A percentile compares a stretch with the other conserved stretches of the same genome.
phyloP scores from a whole-genome alignment of 768 basidiomycete species.

The Baorangia bicolor region DNA sequence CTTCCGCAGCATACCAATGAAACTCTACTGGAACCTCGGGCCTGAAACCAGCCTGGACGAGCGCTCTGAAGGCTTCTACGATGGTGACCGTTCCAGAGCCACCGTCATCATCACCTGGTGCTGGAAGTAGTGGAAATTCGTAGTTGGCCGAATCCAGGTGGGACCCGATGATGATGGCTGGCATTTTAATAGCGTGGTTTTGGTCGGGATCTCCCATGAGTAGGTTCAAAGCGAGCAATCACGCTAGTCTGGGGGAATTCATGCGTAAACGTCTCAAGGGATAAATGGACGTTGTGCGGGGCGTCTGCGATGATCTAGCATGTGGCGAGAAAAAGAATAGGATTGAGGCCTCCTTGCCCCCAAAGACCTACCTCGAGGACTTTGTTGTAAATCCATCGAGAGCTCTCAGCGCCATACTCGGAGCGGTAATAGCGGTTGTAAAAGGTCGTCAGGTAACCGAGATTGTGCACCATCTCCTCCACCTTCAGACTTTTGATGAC shows the following conservation, averaged over 20 bases:
- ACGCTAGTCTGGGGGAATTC: constrained; percentile 19
- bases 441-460: constrained; percentile 39
- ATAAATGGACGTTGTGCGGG: constrained; percentile 13
- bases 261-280: constrained; percentile 24
- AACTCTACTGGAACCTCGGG: constrained; percentile 71
- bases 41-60: constrained; percentile 66
- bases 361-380: constrained; percentile 6
- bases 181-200: constrained; percentile 12
- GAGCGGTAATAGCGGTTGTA: constrained; percentile 32
- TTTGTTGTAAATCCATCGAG: constrained; percentile 36
- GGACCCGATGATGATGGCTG: constrained; percentile 39
- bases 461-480: constrained; percentile 37
- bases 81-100: constrained; percentile 75
- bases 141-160: constrained; percentile 46
- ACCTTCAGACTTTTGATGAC: neutral
- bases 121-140: constrained; percentile 39
- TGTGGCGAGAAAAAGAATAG: neutral
- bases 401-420: constrained; percentile 38
- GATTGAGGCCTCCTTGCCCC: no score
- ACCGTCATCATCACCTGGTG: constrained; percentile 52
- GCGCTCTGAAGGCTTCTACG: constrained; percentile 70
- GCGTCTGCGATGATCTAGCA: constrained; percentile 9
- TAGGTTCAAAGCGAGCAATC: constrained; percentile 29
- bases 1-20: constrained; percentile 85
- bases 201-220: neutral